A percentile compares a stretch with the other conserved stretches of the same genome.
Evolutionary conservation across 805 yeast genomes (phyloP).

Genomic region (Blastobotrys robertii): DNA sequence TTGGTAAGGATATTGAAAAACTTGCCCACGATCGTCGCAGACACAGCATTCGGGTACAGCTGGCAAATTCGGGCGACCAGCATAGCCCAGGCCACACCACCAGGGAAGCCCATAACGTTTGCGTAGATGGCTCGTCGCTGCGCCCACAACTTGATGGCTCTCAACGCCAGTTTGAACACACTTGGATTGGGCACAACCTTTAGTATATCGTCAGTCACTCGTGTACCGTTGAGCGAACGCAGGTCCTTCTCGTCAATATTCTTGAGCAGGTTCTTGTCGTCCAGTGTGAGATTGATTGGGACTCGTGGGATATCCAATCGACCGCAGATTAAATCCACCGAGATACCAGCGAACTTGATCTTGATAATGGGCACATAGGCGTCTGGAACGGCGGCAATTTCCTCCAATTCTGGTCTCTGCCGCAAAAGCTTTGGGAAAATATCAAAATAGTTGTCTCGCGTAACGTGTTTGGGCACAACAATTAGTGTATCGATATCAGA

Average conservation of each 20-base stretch:
- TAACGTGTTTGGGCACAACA: conserved; percentile 95
- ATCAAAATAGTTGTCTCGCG: conserved; percentile 79
- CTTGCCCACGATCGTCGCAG: conserved; percentile 82
- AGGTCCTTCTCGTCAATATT: conserved; percentile 88
- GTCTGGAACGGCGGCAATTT: conserved; percentile 88
- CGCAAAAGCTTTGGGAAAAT: conserved; percentile 66
- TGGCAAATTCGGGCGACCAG: conserved; percentile 96
- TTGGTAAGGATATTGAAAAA: conserved; percentile 77
- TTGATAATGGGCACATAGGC: conserved; percentile 97
- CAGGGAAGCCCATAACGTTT: conserved; percentile 94
- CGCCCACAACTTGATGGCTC: conserved; percentile 96
- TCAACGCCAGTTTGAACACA: conserved; percentile 82
- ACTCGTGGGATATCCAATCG: conserved; percentile 74
- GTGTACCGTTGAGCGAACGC: conserved; percentile 86
- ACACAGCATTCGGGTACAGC: conserved; percentile 89
- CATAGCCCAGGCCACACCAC: conserved; percentile 99
- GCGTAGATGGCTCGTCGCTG: conserved; percentile 90
- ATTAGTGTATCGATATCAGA: conserved; percentile 94
- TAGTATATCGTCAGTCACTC: conserved; percentile 93
- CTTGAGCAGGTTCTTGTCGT: conserved; percentile 74
- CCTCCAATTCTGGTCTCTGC: conserved; percentile 73
- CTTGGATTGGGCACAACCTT: conserved; percentile 85
- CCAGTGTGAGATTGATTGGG: conserved; percentile 61
- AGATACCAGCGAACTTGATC: conserved; percentile 79
- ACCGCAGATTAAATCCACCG: conserved; percentile 86